Evolutionary conservation across 345 rosid genomes (phyloP).

Genomic region (Carallia pectinifolia): DNA sequence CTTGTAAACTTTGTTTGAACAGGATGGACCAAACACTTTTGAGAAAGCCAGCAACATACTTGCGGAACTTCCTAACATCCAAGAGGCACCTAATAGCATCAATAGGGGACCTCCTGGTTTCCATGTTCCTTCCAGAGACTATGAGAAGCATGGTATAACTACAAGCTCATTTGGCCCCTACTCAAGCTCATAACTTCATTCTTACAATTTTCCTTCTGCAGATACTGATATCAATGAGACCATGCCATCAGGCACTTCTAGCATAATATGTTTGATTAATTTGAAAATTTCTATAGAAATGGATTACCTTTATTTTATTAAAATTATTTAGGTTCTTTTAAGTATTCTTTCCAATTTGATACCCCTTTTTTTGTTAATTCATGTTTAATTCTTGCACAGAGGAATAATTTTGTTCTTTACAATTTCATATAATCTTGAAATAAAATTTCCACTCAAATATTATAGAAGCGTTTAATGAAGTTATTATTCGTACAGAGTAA

Average conservation of each 20-base stretch:
- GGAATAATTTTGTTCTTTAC: no score
- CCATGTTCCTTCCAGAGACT: constrained; percentile 29
- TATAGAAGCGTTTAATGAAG: no score
- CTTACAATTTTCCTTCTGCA: constrained; percentile 31
- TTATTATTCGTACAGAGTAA: no score
- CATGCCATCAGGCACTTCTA: constrained; percentile 25
- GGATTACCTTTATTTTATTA: no score
- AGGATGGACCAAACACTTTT: constrained; percentile 60
- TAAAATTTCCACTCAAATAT: no score
- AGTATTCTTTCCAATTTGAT: no score
- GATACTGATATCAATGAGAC: constrained; percentile 18
- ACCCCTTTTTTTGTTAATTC: no score
- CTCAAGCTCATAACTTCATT: constrained; percentile 35
- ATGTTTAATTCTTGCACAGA: no score
- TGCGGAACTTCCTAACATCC: constrained; percentile 6
- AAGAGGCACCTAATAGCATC: constrained; percentile 5
- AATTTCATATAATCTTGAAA: no score
- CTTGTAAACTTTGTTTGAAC: constrained; percentile 25
- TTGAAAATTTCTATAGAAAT: no score
- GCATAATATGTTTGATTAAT: neutral
- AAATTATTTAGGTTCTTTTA: no score
- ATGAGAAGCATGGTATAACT: constrained; percentile 33
- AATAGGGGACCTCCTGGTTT: constrained; percentile 26
- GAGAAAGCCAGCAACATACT: constrained; percentile 18
- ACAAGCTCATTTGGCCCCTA: constrained; percentile 27